Conservation (phyloP, 2,329 filamentous ascomycete genomes). For the Fusarium sp. region DNA sequence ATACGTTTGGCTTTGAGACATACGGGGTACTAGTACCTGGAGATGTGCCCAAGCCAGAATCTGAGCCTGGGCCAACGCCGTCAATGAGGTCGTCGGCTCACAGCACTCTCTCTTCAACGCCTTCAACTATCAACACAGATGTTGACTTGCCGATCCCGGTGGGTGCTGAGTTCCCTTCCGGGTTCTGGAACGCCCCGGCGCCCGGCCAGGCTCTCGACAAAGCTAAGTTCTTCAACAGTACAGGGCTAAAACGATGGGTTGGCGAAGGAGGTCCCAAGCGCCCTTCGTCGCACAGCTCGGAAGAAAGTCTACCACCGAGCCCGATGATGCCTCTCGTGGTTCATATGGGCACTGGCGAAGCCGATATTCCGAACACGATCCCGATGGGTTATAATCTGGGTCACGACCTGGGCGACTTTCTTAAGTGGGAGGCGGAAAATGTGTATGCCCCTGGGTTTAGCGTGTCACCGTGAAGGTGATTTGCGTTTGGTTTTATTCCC, state of each 20-base stretch:
- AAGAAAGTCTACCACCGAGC: slow-evolving; percentile 63
- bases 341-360: slow-evolving; percentile 55
- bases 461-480: slow-evolving; percentile 26
- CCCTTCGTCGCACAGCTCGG: slow-evolving; percentile 47
- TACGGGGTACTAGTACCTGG: slow-evolving; percentile 57
- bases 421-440: slow-evolving; percentile 69
- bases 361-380: slow-evolving; percentile 52
- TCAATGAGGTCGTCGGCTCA: slow-evolving; percentile 43
- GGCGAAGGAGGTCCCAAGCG: slow-evolving; percentile 53
- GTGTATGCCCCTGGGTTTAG: slow-evolving; percentile 55
- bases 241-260: slow-evolving; percentile 55
- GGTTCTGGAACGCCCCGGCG: slow-evolving; percentile 52
- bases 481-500: slow-evolving; percentile 4
- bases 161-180: slow-evolving; percentile 51
- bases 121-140: slow-evolving; percentile 51
- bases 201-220: slow-evolving; percentile 46
- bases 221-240: slow-evolving; percentile 52
- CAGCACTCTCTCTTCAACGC: slow-evolving; percentile 47
- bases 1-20: slow-evolving; percentile 62
- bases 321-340: slow-evolving; percentile 63
- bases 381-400: slow-evolving; percentile 73
- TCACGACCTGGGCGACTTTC: slow-evolving; percentile 70
- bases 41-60: slow-evolving; percentile 11
- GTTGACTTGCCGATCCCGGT: slow-evolving; percentile 57
- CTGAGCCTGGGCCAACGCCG: slow-evolving; percentile 15